Conservation (phyloP, 192 early-diverging fungal species). For the Podila epigama region DNA sequence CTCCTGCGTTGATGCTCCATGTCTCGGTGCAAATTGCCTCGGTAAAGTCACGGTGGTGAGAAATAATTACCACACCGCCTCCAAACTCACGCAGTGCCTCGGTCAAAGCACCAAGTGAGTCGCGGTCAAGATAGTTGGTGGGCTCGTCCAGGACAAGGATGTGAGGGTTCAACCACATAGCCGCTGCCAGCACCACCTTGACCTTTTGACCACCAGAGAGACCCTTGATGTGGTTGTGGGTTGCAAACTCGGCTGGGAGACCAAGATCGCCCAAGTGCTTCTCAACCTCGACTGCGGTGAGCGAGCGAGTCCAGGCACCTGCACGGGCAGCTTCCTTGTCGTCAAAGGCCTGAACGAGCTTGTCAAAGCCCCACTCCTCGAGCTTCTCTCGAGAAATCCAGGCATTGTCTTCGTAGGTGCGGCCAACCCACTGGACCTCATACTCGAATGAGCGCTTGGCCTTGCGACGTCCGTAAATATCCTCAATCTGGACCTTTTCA, state of each 20-base stretch:
- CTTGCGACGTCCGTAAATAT: slow-evolving; percentile 70
- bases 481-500: slow-evolving; percentile 57
- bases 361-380: slow-evolving; percentile 80
- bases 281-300: slow-evolving; percentile 72
- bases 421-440: slow-evolving; percentile 76
- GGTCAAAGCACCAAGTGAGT: slow-evolving; percentile 71
- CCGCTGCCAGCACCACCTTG: slow-evolving; percentile 86
- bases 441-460: slow-evolving; percentile 72
- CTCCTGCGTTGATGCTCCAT: slow-evolving; percentile 78
- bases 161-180: slow-evolving; percentile 91
- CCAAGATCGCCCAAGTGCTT: slow-evolving; percentile 82
- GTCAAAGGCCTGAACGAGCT: slow-evolving; percentile 62
- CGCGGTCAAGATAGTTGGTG: slow-evolving; percentile 74
- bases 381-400: slow-evolving; percentile 73
- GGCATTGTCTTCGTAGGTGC: slow-evolving; percentile 78
- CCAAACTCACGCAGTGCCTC: slow-evolving; percentile 76
- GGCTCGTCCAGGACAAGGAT: slow-evolving; percentile 92
- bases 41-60: slow-evolving; percentile 85
- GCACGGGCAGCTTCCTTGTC: slow-evolving; percentile 72
- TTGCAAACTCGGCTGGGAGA: slow-evolving; percentile 77
- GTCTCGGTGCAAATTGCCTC: slow-evolving; percentile 77
- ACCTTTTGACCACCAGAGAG: slow-evolving; percentile 87
- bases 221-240: slow-evolving; percentile 73
- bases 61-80: slow-evolving; percentile 85
- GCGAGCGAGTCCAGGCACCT: slow-evolving; percentile 70